These are phyloP conservation scores for Evernia prunastri DNA, from an alignment of 495 filamentous ascomycete species.

Conservation along the genomic window DNA sequence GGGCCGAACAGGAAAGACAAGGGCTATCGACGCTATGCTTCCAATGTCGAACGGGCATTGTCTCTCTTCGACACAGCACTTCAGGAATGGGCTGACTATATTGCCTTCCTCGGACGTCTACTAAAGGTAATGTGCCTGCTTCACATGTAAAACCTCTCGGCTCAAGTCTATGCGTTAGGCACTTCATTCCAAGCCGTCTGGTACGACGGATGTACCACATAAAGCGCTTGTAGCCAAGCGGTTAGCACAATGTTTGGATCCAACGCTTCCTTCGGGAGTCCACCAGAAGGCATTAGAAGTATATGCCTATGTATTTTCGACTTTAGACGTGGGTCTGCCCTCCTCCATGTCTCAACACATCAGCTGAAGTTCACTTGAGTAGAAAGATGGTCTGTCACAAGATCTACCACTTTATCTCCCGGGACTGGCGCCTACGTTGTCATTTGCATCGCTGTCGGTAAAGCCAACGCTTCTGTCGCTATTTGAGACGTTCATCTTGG, in stretches of 20 bases:
- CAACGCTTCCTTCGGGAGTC: constrained; percentile 89
- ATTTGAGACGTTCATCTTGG: constrained; percentile 71
- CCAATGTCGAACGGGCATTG: constrained; percentile 78
- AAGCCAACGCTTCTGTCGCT: constrained; percentile 77
- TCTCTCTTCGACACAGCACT: constrained; percentile 86
- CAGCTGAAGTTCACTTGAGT: constrained; percentile 26
- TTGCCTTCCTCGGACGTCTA: constrained; percentile 87
- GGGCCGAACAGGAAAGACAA: constrained; percentile 65
- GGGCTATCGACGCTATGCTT: constrained; percentile 83
- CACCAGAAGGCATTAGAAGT: constrained; percentile 97
- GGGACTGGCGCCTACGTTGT: constrained; percentile 77
- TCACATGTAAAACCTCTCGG: too few relatives aligned
- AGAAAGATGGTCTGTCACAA: constrained; percentile 60
- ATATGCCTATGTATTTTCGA: constrained; percentile 77
- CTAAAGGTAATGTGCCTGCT: constrained; percentile 51
- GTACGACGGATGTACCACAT: constrained; percentile 66
- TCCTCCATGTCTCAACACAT: background rate
- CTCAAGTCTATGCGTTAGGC: constrained; percentile 35
- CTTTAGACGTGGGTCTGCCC: constrained; percentile 49
- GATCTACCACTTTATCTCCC: constrained; percentile 86
- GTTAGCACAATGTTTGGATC: constrained; percentile 90
- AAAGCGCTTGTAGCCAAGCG: constrained; percentile 81
- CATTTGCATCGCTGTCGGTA: constrained; percentile 87
- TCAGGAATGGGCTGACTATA: constrained; percentile 99
- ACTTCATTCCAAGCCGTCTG: constrained; percentile 75